Evolutionary conservation across 1,284 basidiomycete species (phyloP).

Genomic region (Ganoderma multipileum): DNA sequence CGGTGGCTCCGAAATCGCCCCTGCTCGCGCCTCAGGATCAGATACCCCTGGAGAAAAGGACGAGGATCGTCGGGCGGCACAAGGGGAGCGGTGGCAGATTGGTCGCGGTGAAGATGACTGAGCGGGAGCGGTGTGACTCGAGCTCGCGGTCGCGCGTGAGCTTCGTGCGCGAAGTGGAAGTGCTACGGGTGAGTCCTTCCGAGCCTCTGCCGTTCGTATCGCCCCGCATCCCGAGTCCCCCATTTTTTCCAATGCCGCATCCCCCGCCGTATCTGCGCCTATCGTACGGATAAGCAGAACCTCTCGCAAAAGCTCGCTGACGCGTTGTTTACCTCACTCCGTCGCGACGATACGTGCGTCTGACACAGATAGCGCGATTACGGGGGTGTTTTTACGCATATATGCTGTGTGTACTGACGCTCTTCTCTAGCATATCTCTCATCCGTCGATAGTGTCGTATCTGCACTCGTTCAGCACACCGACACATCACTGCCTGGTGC

Average conservation of each 20-base stretch:
- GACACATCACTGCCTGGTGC: constrained; percentile 81
- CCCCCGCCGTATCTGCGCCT: constrained; percentile 1
- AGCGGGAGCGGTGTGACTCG: constrained; percentile 57
- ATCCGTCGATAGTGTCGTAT: constrained; percentile 84
- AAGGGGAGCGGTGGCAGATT: constrained; percentile 44
- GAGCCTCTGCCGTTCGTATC: constrained; percentile 2
- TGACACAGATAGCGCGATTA: not conserved
- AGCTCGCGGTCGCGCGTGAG: constrained; percentile 81
- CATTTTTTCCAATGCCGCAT: not conserved
- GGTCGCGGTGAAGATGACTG: constrained; percentile 89
- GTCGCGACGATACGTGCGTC: not conserved
- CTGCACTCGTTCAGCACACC: constrained; percentile 76
- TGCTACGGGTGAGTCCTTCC: constrained; percentile 64
- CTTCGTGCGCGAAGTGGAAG: constrained; percentile 89
- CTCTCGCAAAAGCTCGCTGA: not conserved
- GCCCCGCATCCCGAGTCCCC: not conserved
- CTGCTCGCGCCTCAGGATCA: constrained; percentile 23
- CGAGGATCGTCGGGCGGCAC: constrained; percentile 15
- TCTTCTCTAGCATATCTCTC: constrained; percentile 72
- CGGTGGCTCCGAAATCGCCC: not conserved
- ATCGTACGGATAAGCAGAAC: not conserved
- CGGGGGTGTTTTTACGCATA: not conserved
- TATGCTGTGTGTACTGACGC: constrained; percentile 8
- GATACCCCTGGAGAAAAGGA: constrained; percentile 2
- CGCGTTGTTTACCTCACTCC: not conserved